Evolutionary conservation across 1,284 basidiomycete species (phyloP), one percentile per base, ranked within the genome.

Genomic region (Puccinia novopanici): DNA sequence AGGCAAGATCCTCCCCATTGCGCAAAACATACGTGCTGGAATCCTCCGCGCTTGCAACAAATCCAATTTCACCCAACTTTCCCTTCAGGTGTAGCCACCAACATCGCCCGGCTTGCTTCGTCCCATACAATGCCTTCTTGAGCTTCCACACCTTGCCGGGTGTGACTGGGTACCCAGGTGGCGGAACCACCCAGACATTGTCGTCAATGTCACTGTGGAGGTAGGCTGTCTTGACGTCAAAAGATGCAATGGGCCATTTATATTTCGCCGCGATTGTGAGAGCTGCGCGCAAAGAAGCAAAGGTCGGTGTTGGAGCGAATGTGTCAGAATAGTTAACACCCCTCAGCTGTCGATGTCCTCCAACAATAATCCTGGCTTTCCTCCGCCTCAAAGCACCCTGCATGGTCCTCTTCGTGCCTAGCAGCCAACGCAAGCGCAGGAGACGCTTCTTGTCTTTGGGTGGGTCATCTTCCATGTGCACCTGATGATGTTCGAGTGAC

Each of bases 61-160:
- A 67, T 67, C 27, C 27, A 9, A 57, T 6, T 9, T 57, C 22
- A 6, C 22, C 55, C 27, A 57, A 19, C 22, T n/a, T n/a, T n/a
- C n/a, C n/a, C n/a, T n/a, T n/a, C n/a, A n/a, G n/a, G n/a, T n/a
- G n/a, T n/a, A n/a, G n/a, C n/a, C n/a, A n/a, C n/a, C n/a, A n/a
- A n/a, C n/a, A n/a, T n/a, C n/a, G n/a, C n/a, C n/a, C n/a, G n/a
- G n/a, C n/a, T n/a, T n/a, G n/a, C n/a, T n/a, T n/a, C n/a, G n/a
- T n/a, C n/a, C n/a, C n/a, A n/a, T 67, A 67, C 8, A 67, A 22
- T 67, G 34, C 22, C 63, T 67, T 67, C 63, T 34, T 15, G n/a
- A 67, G 34, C 40, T 37, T 67, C 63, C n/a, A 42, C n/a, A 42
- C 63, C 37, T 67, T 67, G 6, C 63, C 63, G 30, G 27, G 24